A percentile compares a stretch with the other conserved stretches of the same genome.
These are phyloP conservation scores for Alternaria ventricosa DNA, from an alignment of 2,329 filamentous ascomycete species.

Conservation along the genomic window DNA sequence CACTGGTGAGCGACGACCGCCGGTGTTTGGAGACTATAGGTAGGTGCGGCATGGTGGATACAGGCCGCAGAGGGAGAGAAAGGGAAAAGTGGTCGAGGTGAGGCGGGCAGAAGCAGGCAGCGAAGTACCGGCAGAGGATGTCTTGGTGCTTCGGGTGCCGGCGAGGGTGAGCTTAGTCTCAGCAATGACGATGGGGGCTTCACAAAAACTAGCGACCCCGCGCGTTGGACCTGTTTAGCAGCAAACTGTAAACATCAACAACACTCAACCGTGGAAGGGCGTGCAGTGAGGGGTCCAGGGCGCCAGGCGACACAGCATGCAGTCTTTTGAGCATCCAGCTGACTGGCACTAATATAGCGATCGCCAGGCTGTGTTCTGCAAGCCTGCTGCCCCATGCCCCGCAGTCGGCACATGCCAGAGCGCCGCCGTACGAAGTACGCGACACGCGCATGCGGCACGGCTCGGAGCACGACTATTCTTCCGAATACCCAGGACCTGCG, in stretches of 20 bases:
- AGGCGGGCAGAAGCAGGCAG: constrained; percentile 9
- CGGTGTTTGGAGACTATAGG: constrained; percentile 32
- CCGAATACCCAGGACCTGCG: not conserved
- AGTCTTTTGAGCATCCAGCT: constrained; percentile 8
- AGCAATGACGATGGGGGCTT: constrained; percentile 33
- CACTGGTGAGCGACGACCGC: constrained; percentile 37
- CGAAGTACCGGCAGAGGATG: constrained; percentile 14
- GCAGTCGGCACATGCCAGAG: constrained; percentile 10
- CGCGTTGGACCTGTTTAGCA: constrained; percentile 17
- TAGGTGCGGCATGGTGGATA: constrained; percentile 47
- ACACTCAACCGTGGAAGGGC: not conserved
- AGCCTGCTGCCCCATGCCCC: constrained; percentile 16
- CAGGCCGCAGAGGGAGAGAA: not conserved
- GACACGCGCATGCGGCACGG: constrained; percentile 17
- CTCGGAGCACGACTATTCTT: constrained; percentile 11
- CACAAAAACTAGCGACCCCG: constrained; percentile 32
- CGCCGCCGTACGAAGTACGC: constrained; percentile 9
- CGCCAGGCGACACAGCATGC: not conserved
- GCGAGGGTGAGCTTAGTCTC: constrained; percentile 23
- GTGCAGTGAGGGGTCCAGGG: not conserved
- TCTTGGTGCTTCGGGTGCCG: constrained; percentile 23
- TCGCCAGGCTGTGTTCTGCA: constrained; percentile 6
- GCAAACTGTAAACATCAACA: constrained; percentile 12
- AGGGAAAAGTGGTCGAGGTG: not conserved
- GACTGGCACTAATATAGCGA: constrained; percentile 6